phyloP scores from a whole-genome alignment of 1,139 yeast species.

The Chernovozyma sophiae-reginae region DNA sequence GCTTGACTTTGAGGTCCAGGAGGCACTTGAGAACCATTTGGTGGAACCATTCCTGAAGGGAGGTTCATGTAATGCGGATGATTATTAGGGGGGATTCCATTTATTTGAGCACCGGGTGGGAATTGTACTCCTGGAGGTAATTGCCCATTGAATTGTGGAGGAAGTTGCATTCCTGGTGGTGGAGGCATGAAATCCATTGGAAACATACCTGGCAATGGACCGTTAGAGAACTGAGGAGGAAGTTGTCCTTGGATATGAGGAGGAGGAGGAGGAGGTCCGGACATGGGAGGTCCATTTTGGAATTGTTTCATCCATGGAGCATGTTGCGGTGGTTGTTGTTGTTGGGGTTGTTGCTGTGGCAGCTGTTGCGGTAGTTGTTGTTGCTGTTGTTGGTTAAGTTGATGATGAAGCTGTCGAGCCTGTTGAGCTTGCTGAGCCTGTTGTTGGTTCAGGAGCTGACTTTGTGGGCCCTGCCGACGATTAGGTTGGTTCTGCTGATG shows the following conservation, averaged over 20 bases:
- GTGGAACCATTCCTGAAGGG: slow-evolving; percentile 23
- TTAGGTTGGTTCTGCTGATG: slow-evolving; percentile 10
- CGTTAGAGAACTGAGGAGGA: slow-evolving; percentile 14
- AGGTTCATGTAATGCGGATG: slow-evolving; percentile 22
- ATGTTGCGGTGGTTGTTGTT: slow-evolving; percentile 9
- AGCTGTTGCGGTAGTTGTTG: slow-evolving; percentile 7
- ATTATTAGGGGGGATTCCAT: slow-evolving; percentile 1
- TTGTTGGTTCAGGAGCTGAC: too few relatives aligned
- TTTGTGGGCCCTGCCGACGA: too few relatives aligned
- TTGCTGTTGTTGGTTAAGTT: slow-evolving; percentile 6
- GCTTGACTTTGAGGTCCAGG: too few relatives aligned
- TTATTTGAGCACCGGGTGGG: not conserved
- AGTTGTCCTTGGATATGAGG: slow-evolving; percentile 10
- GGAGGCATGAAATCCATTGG: slow-evolving; percentile 27
- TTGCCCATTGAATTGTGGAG: slow-evolving; percentile 19
- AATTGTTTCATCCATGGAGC: slow-evolving; percentile 28
- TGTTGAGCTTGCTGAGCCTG: too few relatives aligned
- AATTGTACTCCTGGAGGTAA: slow-evolving; percentile 5
- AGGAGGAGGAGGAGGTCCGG: slow-evolving; percentile 7
- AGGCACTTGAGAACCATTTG: not conserved
- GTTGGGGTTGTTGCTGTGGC: slow-evolving; percentile 7
- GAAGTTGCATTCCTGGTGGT: slow-evolving; percentile 22
- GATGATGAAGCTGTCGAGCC: too few relatives aligned
- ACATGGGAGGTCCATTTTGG: slow-evolving; percentile 11
- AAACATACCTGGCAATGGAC: slow-evolving; percentile 28